Conservation (phyloP, 2,329 filamentous ascomycete genomes). For the Metarhizium humberi region DNA sequence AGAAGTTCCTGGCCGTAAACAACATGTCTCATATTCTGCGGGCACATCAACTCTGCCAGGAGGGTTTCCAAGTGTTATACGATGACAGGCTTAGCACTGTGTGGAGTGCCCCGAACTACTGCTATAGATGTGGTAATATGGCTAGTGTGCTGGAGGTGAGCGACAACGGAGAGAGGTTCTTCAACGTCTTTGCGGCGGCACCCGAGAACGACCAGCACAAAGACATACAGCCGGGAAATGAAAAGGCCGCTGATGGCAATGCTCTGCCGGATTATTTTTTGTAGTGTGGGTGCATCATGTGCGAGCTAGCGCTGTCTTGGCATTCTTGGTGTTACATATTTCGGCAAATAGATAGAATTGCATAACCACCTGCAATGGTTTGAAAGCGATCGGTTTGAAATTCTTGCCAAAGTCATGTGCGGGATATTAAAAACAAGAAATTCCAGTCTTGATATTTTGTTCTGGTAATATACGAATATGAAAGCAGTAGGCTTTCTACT, state of each 20-base stretch:
- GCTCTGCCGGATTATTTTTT: slow-evolving; percentile 65
- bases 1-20: slow-evolving; percentile 96
- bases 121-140: slow-evolving; percentile 93
- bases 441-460: background rate
- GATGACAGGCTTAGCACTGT: slow-evolving; percentile 92
- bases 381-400: background rate
- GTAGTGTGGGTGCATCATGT: slow-evolving; percentile 21
- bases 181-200: slow-evolving; percentile 95
- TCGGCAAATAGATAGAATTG: slow-evolving; percentile 9
- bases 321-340: slow-evolving; percentile 5
- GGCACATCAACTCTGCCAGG: slow-evolving; percentile 96
- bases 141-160: slow-evolving; percentile 95
- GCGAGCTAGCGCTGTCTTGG: background rate
- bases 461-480: background rate
- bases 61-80: slow-evolving; percentile 94
- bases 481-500: background rate
- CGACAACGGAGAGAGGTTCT: slow-evolving; percentile 84
- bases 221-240: slow-evolving; percentile 67
- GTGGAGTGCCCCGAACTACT: slow-evolving; percentile 96
- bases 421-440: background rate
- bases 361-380: slow-evolving; percentile 8
- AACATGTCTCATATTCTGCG: slow-evolving; percentile 95
- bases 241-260: slow-evolving; percentile 57
- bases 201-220: slow-evolving; percentile 91
- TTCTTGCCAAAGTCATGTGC: background rate